phyloP scores from a whole-genome alignment of 805 yeast species.

The Torulaspora microellipsoides region DNA sequence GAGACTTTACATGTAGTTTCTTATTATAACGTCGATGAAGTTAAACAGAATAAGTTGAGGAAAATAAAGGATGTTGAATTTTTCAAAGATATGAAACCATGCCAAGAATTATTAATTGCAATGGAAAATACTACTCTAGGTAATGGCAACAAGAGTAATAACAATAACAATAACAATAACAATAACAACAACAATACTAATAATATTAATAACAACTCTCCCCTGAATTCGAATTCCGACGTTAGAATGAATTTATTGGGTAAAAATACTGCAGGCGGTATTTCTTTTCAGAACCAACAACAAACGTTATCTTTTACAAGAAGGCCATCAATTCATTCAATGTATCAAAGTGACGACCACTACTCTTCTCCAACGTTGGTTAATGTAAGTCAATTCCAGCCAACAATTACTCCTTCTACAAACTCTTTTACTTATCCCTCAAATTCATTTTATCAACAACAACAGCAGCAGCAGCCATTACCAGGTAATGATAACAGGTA shows the following conservation, averaged over 20 bases:
- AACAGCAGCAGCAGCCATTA: neutral
- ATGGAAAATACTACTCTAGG: conserved; percentile 58
- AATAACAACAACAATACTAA: conserved; percentile 7
- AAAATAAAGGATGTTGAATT: conserved; percentile 53
- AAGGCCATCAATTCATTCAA: neutral
- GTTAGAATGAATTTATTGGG: conserved; percentile 1
- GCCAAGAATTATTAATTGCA: conserved; percentile 49
- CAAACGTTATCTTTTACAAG: too few relatives aligned
- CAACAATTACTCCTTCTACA: conserved; percentile 5
- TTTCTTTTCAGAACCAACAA: conserved; percentile 1
- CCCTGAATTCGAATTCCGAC: neutral
- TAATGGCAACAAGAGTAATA: conserved; percentile 19
- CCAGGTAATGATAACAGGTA: too few relatives aligned
- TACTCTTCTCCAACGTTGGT: neutral
- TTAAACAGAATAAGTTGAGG: conserved; percentile 48
- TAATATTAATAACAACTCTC: conserved; percentile 7
- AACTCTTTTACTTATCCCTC: neutral
- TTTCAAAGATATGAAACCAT: conserved; percentile 47
- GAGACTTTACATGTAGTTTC: conserved; percentile 57
- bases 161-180: neutral
- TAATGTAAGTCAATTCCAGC: conserved; percentile 3
- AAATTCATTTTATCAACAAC: neutral
- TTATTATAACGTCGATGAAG: conserved; percentile 75
- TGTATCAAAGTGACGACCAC: conserved; percentile 1
- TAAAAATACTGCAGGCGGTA: conserved; percentile 22